Evolutionary conservation across 192 early-diverging fungal species (phyloP).

Genomic region (Chytriomyces hyalinus): DNA sequence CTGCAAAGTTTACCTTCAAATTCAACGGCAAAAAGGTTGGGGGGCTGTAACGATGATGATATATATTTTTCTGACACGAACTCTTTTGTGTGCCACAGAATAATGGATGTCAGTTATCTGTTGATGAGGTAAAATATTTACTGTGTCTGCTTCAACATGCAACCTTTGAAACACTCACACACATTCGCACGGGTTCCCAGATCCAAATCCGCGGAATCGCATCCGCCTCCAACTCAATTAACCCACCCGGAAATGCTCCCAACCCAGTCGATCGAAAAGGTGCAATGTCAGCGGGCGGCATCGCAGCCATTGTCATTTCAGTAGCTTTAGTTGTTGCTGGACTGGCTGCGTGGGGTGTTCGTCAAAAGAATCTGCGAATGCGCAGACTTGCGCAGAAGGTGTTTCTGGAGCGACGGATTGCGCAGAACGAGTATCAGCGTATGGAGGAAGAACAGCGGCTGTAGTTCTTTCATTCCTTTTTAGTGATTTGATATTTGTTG

Average conservation of each 20-base stretch:
- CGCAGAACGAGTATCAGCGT: neutral
- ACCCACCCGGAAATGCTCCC: too few species aligned
- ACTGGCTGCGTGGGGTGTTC: neutral
- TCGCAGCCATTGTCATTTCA: slow-evolving; percentile 6
- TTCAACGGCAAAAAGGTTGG: neutral
- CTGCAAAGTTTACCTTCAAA: slow-evolving; percentile 9
- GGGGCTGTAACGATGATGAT: too few species aligned
- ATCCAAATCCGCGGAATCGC: neutral
- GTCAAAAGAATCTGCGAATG: slow-evolving; percentile 3
- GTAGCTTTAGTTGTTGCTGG: neutral
- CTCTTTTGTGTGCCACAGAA: too few species aligned
- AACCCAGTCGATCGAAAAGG: too few species aligned
- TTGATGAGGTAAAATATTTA: slow-evolving; percentile 4
- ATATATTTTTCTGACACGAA: too few species aligned
- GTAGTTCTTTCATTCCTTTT: neutral
- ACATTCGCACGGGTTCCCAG: neutral
- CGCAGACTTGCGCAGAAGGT: slow-evolving; percentile 1
- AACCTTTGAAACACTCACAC: neutral
- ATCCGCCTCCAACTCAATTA: too few species aligned
- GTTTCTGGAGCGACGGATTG: neutral
- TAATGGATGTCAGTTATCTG: slow-evolving; percentile 12
- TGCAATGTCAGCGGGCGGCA: neutral
- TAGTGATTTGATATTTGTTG: neutral
- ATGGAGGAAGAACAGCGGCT: neutral
- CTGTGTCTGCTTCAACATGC: neutral